Conservation (phyloP, 176 grass and related monocot species). For the Thalia dealbata region DNA sequence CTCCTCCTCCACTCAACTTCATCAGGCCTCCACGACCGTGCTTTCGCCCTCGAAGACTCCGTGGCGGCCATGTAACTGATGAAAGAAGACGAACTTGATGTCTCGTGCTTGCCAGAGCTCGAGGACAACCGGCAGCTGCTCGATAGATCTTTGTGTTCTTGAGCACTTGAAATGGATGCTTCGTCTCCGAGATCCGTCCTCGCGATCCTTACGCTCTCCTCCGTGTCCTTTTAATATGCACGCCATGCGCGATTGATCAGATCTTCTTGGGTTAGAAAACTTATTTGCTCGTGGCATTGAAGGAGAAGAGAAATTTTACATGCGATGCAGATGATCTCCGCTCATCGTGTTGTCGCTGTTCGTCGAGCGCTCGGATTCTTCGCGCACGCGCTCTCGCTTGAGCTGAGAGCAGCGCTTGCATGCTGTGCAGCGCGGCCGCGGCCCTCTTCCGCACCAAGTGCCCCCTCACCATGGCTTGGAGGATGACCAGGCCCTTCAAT, state of each 20-base stretch:
- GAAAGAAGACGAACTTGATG: not conserved
- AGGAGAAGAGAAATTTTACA: not conserved
- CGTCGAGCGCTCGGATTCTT: constrained; percentile 20
- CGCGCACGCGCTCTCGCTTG: constrained; percentile 36
- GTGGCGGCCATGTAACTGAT: not conserved
- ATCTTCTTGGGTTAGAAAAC: not conserved
- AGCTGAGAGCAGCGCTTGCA: constrained; percentile 55
- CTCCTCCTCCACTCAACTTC: no score
- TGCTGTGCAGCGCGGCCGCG: constrained; percentile 38
- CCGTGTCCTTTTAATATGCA: constrained; percentile 20
- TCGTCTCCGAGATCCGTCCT: constrained; percentile 34
- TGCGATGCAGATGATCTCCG: no score
- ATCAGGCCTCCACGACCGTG: not conserved
- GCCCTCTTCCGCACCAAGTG: constrained; percentile 60
- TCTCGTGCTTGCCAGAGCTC: constrained; percentile 35
- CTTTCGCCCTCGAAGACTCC: constrained; percentile 1
- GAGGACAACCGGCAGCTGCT: not conserved
- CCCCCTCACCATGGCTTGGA: constrained; percentile 65
- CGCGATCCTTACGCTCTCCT: constrained; percentile 45
- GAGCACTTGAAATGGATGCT: not conserved
- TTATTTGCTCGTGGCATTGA: no score
- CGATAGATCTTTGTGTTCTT: no score
- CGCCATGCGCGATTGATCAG: no score
- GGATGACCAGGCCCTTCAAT: constrained; percentile 54
- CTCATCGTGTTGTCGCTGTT: no score